Evolutionary conservation across 2,329 filamentous ascomycete genomes (phyloP), one percentile per base, ranked within the genome.

Genomic region (Chaetomiaceae sp.): DNA sequence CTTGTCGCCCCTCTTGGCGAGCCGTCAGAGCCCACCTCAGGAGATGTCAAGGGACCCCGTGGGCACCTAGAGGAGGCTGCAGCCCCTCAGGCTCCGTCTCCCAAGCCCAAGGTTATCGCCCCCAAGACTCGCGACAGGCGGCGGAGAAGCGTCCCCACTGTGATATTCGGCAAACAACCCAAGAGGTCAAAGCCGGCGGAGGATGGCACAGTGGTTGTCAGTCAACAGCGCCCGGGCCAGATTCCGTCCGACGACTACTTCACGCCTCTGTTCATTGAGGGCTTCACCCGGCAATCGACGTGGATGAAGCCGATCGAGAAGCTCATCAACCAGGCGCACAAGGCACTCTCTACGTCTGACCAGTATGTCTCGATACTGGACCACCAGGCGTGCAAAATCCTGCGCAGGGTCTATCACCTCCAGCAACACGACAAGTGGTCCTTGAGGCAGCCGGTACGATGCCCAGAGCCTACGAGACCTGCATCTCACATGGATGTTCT

Each of bases 391-490:
- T 94, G 89, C 64, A 86, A 89, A 52, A 88, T 96, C 27, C 71
- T 97, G 4, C 85, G 90, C 52, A 80, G 90, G 14, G 90, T 99
- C 2, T 96, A 96, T 66, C 85, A 92, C 57, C 75, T 97, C 23
- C 94, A 99, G 65, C 90, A 92, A 64, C 84, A 87, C 29, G 91
- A 95, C 62, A 87, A 92, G 64, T 97, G 94, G 92, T 94, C 91
- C 5, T 71, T 99, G 43, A 82, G 92, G 48, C 94, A 99, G 65
- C 84, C 91, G 39, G 89, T 95, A 66, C 87, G 91, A 53, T 88
- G 85, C 36, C 79, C 84, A 1, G 94, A 99, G 69, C 91, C 92
- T 4, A 78, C 82, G 4, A 82, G 90, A 34, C 86, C 85, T 17
- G 79, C 82, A 1, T 85, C 87, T 2, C 92, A 97, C 62, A 89